Conservation (phyloP, 768 basidiomycete species). For the Auricularia auricula-judae region DNA sequence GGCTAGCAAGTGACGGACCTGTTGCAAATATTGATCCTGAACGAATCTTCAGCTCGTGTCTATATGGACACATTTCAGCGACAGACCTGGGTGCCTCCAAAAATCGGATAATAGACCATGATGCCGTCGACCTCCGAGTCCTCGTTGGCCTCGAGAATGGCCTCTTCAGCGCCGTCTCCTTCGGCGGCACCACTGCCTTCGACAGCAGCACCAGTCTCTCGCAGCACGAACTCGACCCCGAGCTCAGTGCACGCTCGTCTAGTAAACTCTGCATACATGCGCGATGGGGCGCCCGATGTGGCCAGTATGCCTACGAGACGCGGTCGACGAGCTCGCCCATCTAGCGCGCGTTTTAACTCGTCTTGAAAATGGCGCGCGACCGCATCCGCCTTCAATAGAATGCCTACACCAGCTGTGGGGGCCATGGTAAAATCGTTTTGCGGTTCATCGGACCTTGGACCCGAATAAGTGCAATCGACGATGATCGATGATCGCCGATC, state of each 20-base stretch:
- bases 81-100: slow-evolving; percentile 75
- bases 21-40: slow-evolving; percentile 95
- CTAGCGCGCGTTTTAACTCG: slow-evolving; percentile 47
- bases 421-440: slow-evolving; percentile 1
- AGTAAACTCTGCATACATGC: slow-evolving; percentile 83
- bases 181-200: slow-evolving; percentile 41
- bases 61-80: slow-evolving; percentile 2
- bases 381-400: slow-evolving; percentile 68
- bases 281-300: slow-evolving; percentile 70
- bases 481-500: background rate
- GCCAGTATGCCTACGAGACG: slow-evolving; percentile 88
- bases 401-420: slow-evolving; percentile 18
- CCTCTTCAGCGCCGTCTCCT: slow-evolving; percentile 90
- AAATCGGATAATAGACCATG: slow-evolving; percentile 98
- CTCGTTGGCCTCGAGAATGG: slow-evolving; percentile 90
- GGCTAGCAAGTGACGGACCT: slow-evolving; percentile 32
- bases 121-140: slow-evolving; percentile 81
- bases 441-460: background rate
- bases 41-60: slow-evolving; percentile 3
- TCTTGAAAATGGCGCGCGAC: slow-evolving; percentile 61
- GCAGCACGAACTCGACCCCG: slow-evolving; percentile 79
- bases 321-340: slow-evolving; percentile 33
- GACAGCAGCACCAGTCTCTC: slow-evolving; percentile 52
- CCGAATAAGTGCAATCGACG: background rate
- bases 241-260: slow-evolving; percentile 80